Conservation (phyloP, 441 rosid genomes). For the Theobroma grandiflorum region DNA sequence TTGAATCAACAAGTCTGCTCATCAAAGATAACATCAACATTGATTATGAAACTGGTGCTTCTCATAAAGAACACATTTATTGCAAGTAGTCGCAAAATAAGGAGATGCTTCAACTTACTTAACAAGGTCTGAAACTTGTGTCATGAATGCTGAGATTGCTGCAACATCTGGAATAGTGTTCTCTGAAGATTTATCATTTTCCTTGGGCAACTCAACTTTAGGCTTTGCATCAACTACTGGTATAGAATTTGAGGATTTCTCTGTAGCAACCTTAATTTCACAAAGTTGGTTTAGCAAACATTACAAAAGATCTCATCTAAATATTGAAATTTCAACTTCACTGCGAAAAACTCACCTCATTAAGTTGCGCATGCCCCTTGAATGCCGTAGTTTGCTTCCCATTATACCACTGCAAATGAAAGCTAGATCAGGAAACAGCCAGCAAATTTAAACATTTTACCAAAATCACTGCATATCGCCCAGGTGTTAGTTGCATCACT, state of each 20-base stretch:
- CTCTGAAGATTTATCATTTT: conserved; percentile 43
- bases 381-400: conserved; percentile 48
- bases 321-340: conserved; percentile 24
- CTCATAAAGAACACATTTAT: not conserved
- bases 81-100: not conserved
- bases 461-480: not conserved
- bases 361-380: conserved; percentile 58
- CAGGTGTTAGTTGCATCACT: too few relatives aligned
- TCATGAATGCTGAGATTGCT: conserved; percentile 72
- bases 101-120: conserved; percentile 58
- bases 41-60: not conserved
- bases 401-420: conserved; percentile 45
- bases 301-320: conserved; percentile 12
- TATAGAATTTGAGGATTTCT: conserved; percentile 59
- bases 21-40: conserved; percentile 24
- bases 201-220: conserved; percentile 40
- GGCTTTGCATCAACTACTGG: conserved; percentile 30
- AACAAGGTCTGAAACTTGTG: conserved; percentile 84
- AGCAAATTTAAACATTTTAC: not conserved
- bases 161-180: conserved; percentile 55
- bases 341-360: conserved; percentile 54
- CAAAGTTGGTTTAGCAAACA: conserved; percentile 20
- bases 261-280: conserved; percentile 51
- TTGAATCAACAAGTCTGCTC: conserved; percentile 90
- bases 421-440: conserved; percentile 10